Percentiles rank a stretch among this genome's conserved stretches.
Evolutionary conservation across 495 filamentous ascomycete genomes (phyloP).

Genomic region (Aspergillus asperescens): DNA sequence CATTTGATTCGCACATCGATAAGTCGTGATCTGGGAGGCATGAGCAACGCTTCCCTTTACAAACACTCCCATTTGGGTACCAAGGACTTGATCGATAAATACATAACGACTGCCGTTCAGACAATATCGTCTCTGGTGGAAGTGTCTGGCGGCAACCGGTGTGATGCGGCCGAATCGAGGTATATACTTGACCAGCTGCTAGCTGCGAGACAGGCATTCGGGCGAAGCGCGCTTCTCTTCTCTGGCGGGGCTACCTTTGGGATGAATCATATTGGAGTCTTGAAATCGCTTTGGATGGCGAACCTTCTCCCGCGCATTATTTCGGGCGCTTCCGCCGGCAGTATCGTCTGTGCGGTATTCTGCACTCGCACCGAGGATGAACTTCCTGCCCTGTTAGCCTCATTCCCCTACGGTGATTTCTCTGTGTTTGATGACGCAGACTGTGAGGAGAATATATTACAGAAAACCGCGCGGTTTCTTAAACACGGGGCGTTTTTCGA

Average conservation of each 20-base stretch:
- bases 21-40: slow-evolving; percentile 75
- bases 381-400: slow-evolving; percentile 63
- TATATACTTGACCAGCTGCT: slow-evolving; percentile 71
- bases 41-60: slow-evolving; percentile 80
- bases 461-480: slow-evolving; percentile 67
- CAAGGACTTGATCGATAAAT: slow-evolving; percentile 78
- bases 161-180: slow-evolving; percentile 52
- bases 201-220: slow-evolving; percentile 78
- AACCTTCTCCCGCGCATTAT: slow-evolving; percentile 83
- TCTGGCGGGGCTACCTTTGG: slow-evolving; percentile 92
- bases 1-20: slow-evolving; percentile 76
- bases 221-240: slow-evolving; percentile 77
- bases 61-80: slow-evolving; percentile 81
- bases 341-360: slow-evolving; percentile 81
- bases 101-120: slow-evolving; percentile 70
- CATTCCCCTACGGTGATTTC: slow-evolving; percentile 76
- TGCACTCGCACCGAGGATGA: slow-evolving; percentile 84
- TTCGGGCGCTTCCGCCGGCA: slow-evolving; percentile 90
- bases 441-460: slow-evolving; percentile 60
- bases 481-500: slow-evolving; percentile 81
- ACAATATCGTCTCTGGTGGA: slow-evolving; percentile 69
- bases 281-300: slow-evolving; percentile 75
- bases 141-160: slow-evolving; percentile 50
- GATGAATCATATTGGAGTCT: slow-evolving; percentile 94
- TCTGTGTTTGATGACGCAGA: slow-evolving; percentile 74